Evolutionary conservation across 306 rosid species (phyloP).

Genomic region (Dicorynia guianensis): DNA sequence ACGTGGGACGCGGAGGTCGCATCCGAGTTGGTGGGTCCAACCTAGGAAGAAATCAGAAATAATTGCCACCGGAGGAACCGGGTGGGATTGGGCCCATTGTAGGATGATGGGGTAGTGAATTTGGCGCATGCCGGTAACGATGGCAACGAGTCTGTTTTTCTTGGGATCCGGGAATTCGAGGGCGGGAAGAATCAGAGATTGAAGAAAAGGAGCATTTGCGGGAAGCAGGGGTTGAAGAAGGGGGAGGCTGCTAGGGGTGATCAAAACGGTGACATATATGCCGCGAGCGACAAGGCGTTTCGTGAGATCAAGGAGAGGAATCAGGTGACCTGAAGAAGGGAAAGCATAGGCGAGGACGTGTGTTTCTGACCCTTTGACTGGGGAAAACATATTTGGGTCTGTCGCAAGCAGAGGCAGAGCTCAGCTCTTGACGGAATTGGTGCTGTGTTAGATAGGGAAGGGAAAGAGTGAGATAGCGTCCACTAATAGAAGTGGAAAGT

Average conservation of each 20-base stretch:
- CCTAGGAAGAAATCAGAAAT: constrained; percentile 60
- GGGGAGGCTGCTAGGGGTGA: constrained; percentile 39
- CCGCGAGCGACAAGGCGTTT: constrained; percentile 44
- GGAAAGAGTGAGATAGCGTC: too few species aligned
- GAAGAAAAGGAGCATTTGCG: constrained; percentile 43
- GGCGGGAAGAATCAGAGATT: constrained; percentile 43
- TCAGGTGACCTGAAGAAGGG: constrained; percentile 56
- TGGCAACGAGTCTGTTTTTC: not conserved
- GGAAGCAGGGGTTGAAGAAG: constrained; percentile 44
- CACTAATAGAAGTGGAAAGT: too few species aligned
- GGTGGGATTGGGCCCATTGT: constrained; percentile 44
- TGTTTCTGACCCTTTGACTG: not conserved
- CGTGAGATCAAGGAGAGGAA: constrained; percentile 50
- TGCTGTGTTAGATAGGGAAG: too few species aligned
- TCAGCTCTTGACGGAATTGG: too few species aligned
- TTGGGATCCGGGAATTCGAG: constrained; percentile 3
- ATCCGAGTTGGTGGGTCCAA: constrained; percentile 61
- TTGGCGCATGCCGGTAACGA: constrained; percentile 32
- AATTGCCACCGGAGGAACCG: constrained; percentile 45
- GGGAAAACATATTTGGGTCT: not conserved
- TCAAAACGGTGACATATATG: constrained; percentile 50
- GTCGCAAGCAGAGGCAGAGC: not conserved
- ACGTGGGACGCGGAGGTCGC: constrained; percentile 42
- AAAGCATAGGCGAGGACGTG: constrained; percentile 52
- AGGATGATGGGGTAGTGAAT: constrained; percentile 49